Evolutionary conservation across 202 grass and related monocot species (phyloP).

Genomic region (Tripidium arundinaceum): DNA sequence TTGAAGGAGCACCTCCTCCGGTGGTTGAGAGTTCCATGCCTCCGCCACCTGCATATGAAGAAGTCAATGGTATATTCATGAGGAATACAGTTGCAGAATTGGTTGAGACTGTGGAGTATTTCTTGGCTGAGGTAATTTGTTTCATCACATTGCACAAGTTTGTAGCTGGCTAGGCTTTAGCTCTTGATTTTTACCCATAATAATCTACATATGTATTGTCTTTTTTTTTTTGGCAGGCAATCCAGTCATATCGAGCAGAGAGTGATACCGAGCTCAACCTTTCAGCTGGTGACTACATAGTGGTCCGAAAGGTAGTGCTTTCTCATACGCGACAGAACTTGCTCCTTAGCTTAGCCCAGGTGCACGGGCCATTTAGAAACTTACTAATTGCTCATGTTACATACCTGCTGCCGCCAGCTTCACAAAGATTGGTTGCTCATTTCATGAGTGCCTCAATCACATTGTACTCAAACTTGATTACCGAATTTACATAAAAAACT

Average conservation of each 20-base stretch:
- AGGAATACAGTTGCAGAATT: constrained; percentile 54
- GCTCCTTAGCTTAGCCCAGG: not conserved
- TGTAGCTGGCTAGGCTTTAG: not conserved
- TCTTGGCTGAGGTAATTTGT: constrained; percentile 75
- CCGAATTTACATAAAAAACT: too few species aligned
- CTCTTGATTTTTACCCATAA: constrained; percentile 14
- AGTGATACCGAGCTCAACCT: constrained; percentile 80
- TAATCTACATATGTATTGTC: not conserved
- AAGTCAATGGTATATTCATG: constrained; percentile 75
- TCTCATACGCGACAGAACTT: not conserved
- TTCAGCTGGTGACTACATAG: constrained; percentile 80
- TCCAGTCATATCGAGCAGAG: constrained; percentile 85
- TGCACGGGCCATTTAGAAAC: not conserved
- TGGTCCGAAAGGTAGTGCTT: constrained; percentile 81
- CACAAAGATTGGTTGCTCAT: not conserved
- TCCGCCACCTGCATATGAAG: constrained; percentile 85
- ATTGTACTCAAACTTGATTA: not conserved
- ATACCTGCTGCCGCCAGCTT: not conserved
- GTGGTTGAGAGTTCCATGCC: constrained; percentile 58
- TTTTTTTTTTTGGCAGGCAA: constrained; percentile 46
- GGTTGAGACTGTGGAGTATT: constrained; percentile 67
- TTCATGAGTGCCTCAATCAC: not conserved
- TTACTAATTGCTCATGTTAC: not conserved
- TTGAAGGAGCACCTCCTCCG: constrained; percentile 76
- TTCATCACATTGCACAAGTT: constrained; percentile 25